These are phyloP conservation scores for Ascochyta pisi DNA, from an alignment of 2,329 filamentous ascomycete genomes.

Conservation along the genomic window DNA sequence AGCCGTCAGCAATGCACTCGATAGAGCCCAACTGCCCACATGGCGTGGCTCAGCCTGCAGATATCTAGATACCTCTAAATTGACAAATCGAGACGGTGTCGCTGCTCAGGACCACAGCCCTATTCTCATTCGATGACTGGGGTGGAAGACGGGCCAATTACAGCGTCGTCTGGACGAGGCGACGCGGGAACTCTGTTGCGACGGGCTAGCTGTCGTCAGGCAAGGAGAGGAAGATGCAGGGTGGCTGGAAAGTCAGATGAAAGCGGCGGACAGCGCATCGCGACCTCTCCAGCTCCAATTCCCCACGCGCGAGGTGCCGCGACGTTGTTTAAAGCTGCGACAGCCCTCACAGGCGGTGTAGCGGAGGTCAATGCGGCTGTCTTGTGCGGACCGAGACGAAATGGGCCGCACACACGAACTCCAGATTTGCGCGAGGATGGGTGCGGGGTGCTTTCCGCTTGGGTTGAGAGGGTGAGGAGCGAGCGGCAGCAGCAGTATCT, in stretches of 20 bases:
- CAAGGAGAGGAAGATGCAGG: slow-evolving; percentile 38
- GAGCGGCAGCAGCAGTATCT: slow-evolving; percentile 10
- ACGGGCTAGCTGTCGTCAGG: slow-evolving; percentile 46
- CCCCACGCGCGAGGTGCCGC: slow-evolving; percentile 38
- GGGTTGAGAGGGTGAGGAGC: slow-evolving; percentile 8
- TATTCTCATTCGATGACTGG: slow-evolving; percentile 44
- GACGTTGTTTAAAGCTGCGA: slow-evolving; percentile 34
- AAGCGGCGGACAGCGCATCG: slow-evolving; percentile 48
- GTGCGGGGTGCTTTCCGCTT: slow-evolving; percentile 20
- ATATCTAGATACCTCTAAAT: slow-evolving; percentile 40
- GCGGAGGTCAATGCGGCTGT: slow-evolving; percentile 47
- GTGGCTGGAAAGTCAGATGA: slow-evolving; percentile 41
- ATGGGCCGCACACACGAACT: slow-evolving; percentile 28
- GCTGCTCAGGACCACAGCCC: slow-evolving; percentile 32
- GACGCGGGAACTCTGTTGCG: slow-evolving; percentile 39
- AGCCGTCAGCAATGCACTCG: slow-evolving; percentile 35
- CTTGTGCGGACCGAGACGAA: slow-evolving; percentile 38
- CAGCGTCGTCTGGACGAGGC: slow-evolving; percentile 38
- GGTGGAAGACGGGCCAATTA: slow-evolving; percentile 41
- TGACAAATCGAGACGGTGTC: slow-evolving; percentile 40
- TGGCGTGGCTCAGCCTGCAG: slow-evolving; percentile 34
- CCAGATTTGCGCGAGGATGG: slow-evolving; percentile 27
- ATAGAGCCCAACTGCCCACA: slow-evolving; percentile 19
- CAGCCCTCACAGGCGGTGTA: slow-evolving; percentile 49
- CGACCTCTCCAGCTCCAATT: slow-evolving; percentile 42